Conservation (phyloP, 116 monocot species). For the Posidonia oceanica region DNA sequence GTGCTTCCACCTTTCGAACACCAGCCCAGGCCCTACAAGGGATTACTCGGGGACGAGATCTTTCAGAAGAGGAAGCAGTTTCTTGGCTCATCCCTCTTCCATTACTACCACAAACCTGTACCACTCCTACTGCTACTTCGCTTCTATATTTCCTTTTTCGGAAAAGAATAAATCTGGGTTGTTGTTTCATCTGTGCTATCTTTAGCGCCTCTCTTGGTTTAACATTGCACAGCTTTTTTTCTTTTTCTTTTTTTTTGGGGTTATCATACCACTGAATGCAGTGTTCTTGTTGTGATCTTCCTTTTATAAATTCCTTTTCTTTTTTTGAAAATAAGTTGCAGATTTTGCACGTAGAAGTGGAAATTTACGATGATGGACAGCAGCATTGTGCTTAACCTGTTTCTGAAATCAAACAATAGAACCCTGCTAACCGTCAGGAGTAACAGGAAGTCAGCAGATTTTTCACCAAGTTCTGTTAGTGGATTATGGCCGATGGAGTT, state of each 20-base stretch:
- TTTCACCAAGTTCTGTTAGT: too few species aligned
- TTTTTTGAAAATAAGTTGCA: neutral
- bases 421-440: too few species aligned
- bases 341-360: neutral
- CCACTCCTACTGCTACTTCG: neutral
- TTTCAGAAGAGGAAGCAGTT: slow-evolving; percentile 60
- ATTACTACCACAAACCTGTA: slow-evolving; percentile 94
- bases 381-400: too few species aligned
- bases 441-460: too few species aligned
- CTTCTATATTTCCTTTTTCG: too few species aligned
- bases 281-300: neutral
- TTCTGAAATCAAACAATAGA: too few species aligned
- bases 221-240: too few species aligned
- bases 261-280: neutral
- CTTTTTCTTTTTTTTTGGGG: too few species aligned
- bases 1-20: slow-evolving; percentile 67
- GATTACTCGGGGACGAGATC: slow-evolving; percentile 56
- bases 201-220: neutral
- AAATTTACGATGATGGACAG: neutral
- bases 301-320: neutral
- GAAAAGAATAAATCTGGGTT: too few species aligned
- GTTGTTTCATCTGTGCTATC: too few species aligned
- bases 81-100: slow-evolving; percentile 80
- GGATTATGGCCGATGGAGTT: too few species aligned
- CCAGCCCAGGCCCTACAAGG: slow-evolving; percentile 64